phyloP scores from a whole-genome alignment of 176 grass and related monocot genomes.

The Oryza glumipatula region DNA sequence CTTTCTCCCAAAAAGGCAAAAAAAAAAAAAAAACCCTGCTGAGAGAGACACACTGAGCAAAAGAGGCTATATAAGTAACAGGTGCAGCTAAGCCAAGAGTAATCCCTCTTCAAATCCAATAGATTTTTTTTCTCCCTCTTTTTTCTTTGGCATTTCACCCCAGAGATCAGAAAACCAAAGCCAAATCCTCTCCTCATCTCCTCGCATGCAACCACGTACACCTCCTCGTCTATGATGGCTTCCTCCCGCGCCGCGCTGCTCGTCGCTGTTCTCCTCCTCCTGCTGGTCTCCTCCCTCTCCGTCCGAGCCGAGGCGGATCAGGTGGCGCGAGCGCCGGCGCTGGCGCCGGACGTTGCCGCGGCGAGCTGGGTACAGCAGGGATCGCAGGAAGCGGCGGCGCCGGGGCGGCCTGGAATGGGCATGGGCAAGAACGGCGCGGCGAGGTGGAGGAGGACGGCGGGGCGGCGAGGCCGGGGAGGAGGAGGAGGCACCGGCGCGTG shows the following conservation, averaged over 20 bases:
- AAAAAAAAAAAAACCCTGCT: too few relatives aligned
- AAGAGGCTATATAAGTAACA: conserved; percentile 17
- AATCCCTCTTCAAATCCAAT: conserved; percentile 18
- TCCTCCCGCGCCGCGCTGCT: not conserved
- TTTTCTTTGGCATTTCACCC: not conserved
- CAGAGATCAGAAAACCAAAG: not conserved
- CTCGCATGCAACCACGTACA: not conserved
- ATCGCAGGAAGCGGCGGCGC: not conserved
- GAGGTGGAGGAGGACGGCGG: not conserved
- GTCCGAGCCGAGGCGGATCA: not conserved
- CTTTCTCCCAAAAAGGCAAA: not conserved
- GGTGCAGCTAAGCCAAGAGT: not conserved
- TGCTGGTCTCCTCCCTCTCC: conserved; percentile 1
- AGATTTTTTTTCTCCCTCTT: not conserved
- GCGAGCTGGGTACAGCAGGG: not conserved
- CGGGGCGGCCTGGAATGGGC: not conserved
- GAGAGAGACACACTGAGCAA: not conserved
- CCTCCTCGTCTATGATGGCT: conserved; percentile 17
- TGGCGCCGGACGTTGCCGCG: not conserved
- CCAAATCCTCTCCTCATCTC: not conserved
- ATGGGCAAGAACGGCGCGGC: not conserved
- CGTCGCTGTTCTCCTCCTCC: conserved; percentile 7
- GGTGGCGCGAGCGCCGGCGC: not conserved
- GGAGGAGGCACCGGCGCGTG: conserved; percentile 29
- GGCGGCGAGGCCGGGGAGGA: not conserved